Base-by-base conservation (phyloP, 331 rosid genomes). In the Spiraea crenata region DNA sequence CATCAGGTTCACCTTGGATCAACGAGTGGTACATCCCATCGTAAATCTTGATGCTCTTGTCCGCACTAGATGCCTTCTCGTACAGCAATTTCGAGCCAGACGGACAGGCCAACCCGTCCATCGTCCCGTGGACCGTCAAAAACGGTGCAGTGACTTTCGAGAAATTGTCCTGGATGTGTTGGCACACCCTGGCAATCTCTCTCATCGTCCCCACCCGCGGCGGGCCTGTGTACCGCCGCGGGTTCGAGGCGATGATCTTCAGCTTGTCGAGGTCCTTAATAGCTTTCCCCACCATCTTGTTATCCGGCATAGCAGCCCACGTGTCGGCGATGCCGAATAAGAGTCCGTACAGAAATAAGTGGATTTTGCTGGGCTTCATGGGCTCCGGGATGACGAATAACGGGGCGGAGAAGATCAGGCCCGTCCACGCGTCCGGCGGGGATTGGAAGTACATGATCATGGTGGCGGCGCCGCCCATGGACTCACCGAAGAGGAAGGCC, bases 121-220 rank as follows among this genome's bases (percentile, higher is more conserved):
- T 67, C 0, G 97, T 93, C 10, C 97, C 97, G 15, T 93, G 99
- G 8, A 66, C 91, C 1, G 99, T 90, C 38, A 93, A 66, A 83
- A 93, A 93, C 70, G 97, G 97, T 60, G 86, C 77, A 80, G 92
- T 89, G 0, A 93, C 99, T 9, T 54, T 70, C 16, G 66, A 62
- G 78, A 93, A 90, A 31, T 86, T 83, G 7, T 93, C 99, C 85
- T 91, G 93, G 15, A 93, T 89, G 70, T 84, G 78, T 70, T 89
- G 92, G 61, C 95, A 87, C 16, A 93, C 89, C 79, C 99, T 85
- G 3, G 92, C 82, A 4, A 93, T 69, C 69, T 93, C 99, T 76
- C 97, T 78, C 99, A 93, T 90, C 10, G 99, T 93, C 25, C 99
- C 99, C n/a, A 93, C 99, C 48, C 99, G 72, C 0, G 98, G 98